Evolutionary conservation across 202 grass and related monocot species (phyloP), one percentile per base, ranked within the genome.

Genomic region (Brachypodium distachyon): DNA sequence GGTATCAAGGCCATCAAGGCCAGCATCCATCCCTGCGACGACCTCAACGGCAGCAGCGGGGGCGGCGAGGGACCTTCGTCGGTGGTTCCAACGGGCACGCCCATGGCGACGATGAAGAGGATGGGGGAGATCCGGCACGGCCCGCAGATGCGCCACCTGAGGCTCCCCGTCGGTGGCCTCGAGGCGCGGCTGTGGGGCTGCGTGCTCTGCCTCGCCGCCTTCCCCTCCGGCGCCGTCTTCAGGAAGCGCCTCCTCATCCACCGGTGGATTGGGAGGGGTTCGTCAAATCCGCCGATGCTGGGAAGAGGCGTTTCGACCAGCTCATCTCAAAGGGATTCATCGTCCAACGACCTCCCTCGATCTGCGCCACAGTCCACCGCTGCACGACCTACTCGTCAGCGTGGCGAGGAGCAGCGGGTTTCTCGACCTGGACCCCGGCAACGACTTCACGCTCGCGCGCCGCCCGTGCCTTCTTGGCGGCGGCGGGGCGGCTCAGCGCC

Each of bases 181-280:
- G 83, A 85, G 9, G 29, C 8, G 11, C 44, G 23, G 12, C 27
- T 80, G 3, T 21, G 33, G 43, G 7, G n/a, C 28, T 81, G 77
- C 58, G 26, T 81, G 12, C 80, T 78, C 44, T 82, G 72, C 67
- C 48, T 89, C 71, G 56, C 77, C 36, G 38, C 81, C 0, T 89
- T 85, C 72, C 82, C 82, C 0, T 72, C 78, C 14, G 54, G 68
- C 6, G 56, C 87, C 32, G 31, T 78, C 51, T 61, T 89, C 44
- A 85, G 67, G 62, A 85, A 77, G 41, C 74, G 73, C 14, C 57
- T 57, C 6, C 49, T 89, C 27, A 61, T 89, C 54, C 79, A 85
- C 73, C 85, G 87, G 77, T 85, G 87, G 87, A 74, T 89, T 6
- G 82, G 87, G 72, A 81, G 14, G 72, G 77, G 6, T 44, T 78